Evolutionary conservation across 225 moss, liverwort and hornwort species (phyloP), one percentile per base, ranked within the genome.

Genomic region (Lunularia cruciata): DNA sequence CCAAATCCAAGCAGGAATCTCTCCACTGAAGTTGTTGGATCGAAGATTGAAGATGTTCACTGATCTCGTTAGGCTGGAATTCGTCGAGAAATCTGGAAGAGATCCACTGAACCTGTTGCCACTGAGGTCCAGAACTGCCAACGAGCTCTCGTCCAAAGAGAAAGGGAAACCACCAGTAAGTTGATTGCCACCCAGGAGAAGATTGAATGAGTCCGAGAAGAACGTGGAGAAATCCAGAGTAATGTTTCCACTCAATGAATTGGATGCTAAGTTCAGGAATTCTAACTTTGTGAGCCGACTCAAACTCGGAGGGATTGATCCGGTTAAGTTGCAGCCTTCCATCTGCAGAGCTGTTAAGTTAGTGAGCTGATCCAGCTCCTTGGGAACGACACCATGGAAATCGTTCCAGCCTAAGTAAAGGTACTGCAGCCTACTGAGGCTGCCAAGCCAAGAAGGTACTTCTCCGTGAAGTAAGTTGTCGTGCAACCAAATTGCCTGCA

Each of bases 381-480:
- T 25, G 34, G 73, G 66, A 33, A 73, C 45, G 26, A 8, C 26
- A 16, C 63, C 73, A 19, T 34, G 65, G 54, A 73, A 37, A 23
- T 45, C 26, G 25, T 73, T 73, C 8, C 16, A 4, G 35, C 65
- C 56, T n/a, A 73, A 65, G 9, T 49, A 57, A 16, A 73, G 46
- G 57, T 36, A 57, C 57, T 12, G 42, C 23, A 73, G 66, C 4
- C 4, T 10, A 3, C 56, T 55, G 6, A 73, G 66, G 6, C 6
- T 14, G 32, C 42, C 38, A 9, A 75, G 36, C 12, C 30, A 13
- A n/a, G 28, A 14, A 2, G 75, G 75, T 25, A 75, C 49, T 8
- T 68, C 38, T 11, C 75, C 75, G n/a, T 15, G 59, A 7, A 76
- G 53, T 19, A 10, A 33, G n/a, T 76, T 76, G 54, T 55, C 54